Conservation (phyloP, 2,329 filamentous ascomycete species). For the Aspergillus oerlinghausenensis region DNA sequence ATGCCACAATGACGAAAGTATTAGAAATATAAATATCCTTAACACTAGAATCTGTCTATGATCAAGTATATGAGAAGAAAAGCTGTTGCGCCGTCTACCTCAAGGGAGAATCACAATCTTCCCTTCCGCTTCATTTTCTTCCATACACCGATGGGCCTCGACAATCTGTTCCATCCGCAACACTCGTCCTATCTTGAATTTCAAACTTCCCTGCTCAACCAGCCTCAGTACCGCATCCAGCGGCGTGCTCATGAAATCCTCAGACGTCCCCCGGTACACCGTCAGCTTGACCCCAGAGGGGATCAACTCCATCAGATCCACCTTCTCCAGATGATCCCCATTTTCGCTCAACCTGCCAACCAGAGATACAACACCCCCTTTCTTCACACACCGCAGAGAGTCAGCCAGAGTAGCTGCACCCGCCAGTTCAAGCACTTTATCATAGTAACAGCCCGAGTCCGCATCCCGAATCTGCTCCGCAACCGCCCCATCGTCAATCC, state of each 20-base stretch:
- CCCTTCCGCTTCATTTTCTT: slow-evolving; percentile 40
- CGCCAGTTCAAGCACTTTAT: slow-evolving; percentile 47
- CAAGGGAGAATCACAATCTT: slow-evolving; percentile 41
- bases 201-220: slow-evolving; percentile 37
- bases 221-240: slow-evolving; percentile 36
- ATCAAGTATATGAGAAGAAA: neutral
- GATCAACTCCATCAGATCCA: slow-evolving; percentile 43
- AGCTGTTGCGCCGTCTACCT: neutral
- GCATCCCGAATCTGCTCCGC: slow-evolving; percentile 29
- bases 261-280: slow-evolving; percentile 34
- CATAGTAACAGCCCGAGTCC: slow-evolving; percentile 25
- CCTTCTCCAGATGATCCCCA: slow-evolving; percentile 34
- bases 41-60: neutral
- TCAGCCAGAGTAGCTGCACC: slow-evolving; percentile 42
- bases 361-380: slow-evolving; percentile 43
- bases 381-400: slow-evolving; percentile 38
- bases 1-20: neutral
- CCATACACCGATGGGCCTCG: slow-evolving; percentile 44
- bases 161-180: slow-evolving; percentile 45
- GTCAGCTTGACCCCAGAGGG: slow-evolving; percentile 40
- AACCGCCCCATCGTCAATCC: slow-evolving; percentile 43
- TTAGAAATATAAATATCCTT: neutral
- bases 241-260: slow-evolving; percentile 41
- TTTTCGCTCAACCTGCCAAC: slow-evolving; percentile 44
- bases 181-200: slow-evolving; percentile 39